Evolutionary conservation across 1,284 basidiomycete species (phyloP).

Genomic region (Heimioporus punctisporus): DNA sequence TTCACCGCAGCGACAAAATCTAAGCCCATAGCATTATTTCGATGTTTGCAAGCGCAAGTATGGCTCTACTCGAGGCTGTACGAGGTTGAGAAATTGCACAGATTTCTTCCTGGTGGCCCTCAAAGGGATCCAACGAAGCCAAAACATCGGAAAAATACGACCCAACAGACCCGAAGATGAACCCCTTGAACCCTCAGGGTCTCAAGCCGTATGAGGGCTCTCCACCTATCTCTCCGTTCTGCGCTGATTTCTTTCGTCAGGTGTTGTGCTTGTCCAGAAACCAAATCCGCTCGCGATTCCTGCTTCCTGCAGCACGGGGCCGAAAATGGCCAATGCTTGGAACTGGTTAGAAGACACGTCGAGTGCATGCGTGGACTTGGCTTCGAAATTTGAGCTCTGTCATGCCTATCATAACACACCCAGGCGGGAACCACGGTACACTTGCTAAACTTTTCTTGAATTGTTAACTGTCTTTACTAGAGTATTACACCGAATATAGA

Average conservation of each 20-base stretch:
- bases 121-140: slow-evolving; percentile 31
- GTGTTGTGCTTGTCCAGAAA: slow-evolving; percentile 96
- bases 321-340: slow-evolving; percentile 79
- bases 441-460: neutral
- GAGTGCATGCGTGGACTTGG: slow-evolving; percentile 91
- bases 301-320: slow-evolving; percentile 86
- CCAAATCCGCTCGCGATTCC: slow-evolving; percentile 89
- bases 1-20: too few species aligned
- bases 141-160: slow-evolving; percentile 47
- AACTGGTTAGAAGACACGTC: slow-evolving; percentile 73
- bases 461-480: slow-evolving; percentile 2
- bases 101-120: slow-evolving; percentile 46
- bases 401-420: neutral
- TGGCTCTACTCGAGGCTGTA: slow-evolving; percentile 11
- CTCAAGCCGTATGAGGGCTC: slow-evolving; percentile 81
- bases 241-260: slow-evolving; percentile 36
- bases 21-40: neutral
- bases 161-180: slow-evolving; percentile 70
- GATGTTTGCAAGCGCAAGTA: slow-evolving; percentile 27
- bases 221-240: slow-evolving; percentile 32
- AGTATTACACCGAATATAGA: neutral
- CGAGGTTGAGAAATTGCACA: slow-evolving; percentile 12
- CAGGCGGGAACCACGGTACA: neutral
- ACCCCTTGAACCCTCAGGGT: slow-evolving; percentile 88
- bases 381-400: slow-evolving; percentile 68